Conservation (phyloP, 805 yeast genomes). For the Kazachstania taianensis region DNA sequence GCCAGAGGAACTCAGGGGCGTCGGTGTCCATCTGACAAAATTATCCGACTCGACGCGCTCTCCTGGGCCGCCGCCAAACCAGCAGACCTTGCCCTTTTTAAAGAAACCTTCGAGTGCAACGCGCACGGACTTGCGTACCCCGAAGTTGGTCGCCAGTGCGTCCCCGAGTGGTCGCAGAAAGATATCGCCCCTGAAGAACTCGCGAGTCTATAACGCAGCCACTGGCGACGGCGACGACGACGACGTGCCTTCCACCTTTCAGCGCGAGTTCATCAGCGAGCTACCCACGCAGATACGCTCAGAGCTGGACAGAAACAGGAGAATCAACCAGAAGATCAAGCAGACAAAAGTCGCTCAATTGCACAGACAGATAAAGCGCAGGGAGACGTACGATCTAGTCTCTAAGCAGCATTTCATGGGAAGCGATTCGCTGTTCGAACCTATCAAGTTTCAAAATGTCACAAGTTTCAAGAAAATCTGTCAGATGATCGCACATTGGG, state of each 20-base stretch:
- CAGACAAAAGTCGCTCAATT: conserved; percentile 15
- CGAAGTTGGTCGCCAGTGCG: not conserved
- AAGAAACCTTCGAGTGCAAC: not conserved
- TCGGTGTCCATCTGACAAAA: conserved; percentile 59
- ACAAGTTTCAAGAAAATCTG: conserved; percentile 29
- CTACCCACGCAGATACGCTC: conserved; percentile 56
- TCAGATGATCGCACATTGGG: conserved; percentile 31
- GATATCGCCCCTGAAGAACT: conserved; percentile 3
- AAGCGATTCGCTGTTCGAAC: conserved; percentile 17
- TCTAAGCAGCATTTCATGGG: conserved; percentile 15
- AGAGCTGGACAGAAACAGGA: conserved; percentile 49
- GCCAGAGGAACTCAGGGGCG: conserved; percentile 64
- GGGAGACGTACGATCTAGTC: conserved; percentile 6
- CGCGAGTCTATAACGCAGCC: too few species aligned
- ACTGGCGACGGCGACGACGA: not conserved
- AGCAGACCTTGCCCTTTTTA: not conserved
- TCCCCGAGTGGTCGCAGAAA: not conserved
- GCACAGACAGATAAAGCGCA: conserved; percentile 10
- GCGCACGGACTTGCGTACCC: not conserved
- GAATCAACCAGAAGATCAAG: conserved; percentile 18
- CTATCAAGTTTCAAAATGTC: conserved; percentile 29
- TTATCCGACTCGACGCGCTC: conserved; percentile 27
- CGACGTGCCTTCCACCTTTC: conserved; percentile 19
- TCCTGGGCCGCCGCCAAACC: conserved; percentile 1
- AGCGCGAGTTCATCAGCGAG: conserved; percentile 52